phyloP scores from a whole-genome alignment of 106 monocot species.

The Dendrobium nobile region DNA sequence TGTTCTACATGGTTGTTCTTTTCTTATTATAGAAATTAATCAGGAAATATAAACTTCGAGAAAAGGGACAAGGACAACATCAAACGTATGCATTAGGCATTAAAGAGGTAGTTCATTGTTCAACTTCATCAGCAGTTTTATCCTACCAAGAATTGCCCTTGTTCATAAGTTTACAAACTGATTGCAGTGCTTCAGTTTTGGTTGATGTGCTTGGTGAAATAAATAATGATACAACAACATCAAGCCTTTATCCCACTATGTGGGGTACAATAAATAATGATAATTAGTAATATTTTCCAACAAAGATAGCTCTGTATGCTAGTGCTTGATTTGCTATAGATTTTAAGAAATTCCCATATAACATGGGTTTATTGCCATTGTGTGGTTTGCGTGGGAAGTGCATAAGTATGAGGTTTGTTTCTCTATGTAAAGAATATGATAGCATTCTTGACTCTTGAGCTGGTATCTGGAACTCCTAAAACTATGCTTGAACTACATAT shows the following conservation, averaged over 20 bases:
- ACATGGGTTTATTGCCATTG: background rate
- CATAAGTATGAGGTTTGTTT: background rate
- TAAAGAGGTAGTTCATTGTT: constrained; percentile 62
- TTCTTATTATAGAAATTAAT: constrained; percentile 73
- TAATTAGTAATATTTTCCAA: background rate
- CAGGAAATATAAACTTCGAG: constrained; percentile 59
- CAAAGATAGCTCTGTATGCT: background rate
- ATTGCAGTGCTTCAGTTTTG: too few relatives aligned
- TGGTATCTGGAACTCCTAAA: background rate
- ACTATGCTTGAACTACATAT: background rate
- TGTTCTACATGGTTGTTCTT: background rate
- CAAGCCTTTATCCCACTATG: too few relatives aligned
- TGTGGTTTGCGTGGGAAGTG: background rate
- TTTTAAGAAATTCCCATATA: background rate
- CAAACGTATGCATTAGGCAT: constrained; percentile 98
- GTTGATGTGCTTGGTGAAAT: too few relatives aligned
- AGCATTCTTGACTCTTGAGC: background rate
- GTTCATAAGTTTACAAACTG: too few relatives aligned
- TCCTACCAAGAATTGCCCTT: background rate
- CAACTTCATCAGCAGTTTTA: background rate
- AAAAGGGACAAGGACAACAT: constrained; percentile 81
- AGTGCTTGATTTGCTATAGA: background rate
- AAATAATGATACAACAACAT: too few relatives aligned
- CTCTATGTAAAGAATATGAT: background rate
- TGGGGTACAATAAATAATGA: too few relatives aligned